Evolutionary conservation across 495 filamentous ascomycete species (phyloP).

Genomic region (Cetradonia linearis): DNA sequence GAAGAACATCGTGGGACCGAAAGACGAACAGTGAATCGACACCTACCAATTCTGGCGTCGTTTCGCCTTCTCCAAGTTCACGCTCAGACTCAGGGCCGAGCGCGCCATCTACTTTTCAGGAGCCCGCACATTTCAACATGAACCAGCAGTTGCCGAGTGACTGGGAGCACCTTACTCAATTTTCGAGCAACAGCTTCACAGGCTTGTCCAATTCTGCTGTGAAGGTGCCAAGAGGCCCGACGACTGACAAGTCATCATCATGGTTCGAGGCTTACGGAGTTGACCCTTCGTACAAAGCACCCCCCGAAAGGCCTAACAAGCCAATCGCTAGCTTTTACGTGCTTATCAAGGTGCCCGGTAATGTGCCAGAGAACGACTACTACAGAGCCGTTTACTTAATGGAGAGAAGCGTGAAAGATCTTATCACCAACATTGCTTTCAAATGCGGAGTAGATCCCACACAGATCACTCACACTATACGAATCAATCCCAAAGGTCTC

Average conservation of each 20-base stretch:
- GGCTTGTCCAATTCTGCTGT: constrained; percentile 31
- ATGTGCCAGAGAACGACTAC: constrained; percentile 47
- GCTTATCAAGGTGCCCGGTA: constrained; percentile 44
- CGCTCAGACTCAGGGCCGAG: constrained; percentile 36
- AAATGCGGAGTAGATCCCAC: constrained; percentile 71
- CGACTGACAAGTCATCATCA: constrained; percentile 43
- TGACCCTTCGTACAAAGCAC: constrained; percentile 74
- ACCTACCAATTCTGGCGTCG: constrained; percentile 46
- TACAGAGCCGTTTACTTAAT: constrained; percentile 83
- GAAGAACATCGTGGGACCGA: constrained; percentile 47
- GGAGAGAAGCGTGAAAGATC: constrained; percentile 59
- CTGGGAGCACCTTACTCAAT: constrained; percentile 46
- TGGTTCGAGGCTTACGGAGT: constrained; percentile 91
- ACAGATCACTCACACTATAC: constrained; percentile 58
- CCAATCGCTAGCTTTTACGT: constrained; percentile 88
- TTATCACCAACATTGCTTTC: constrained; percentile 56
- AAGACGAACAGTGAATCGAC: constrained; percentile 44
- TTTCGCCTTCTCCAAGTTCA: constrained; percentile 64
- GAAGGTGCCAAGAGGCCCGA: constrained; percentile 36
- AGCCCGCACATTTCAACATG: constrained; percentile 4
- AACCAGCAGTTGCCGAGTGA: constrained; percentile 30
- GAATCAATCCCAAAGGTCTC: constrained; percentile 58
- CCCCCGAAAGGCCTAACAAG: constrained; percentile 58
- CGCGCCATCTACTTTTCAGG: constrained; percentile 14
- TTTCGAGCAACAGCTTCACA: constrained; percentile 29